phyloP scores from a whole-genome alignment of 2,329 filamentous ascomycete species.

The Calonectria henricotiae region DNA sequence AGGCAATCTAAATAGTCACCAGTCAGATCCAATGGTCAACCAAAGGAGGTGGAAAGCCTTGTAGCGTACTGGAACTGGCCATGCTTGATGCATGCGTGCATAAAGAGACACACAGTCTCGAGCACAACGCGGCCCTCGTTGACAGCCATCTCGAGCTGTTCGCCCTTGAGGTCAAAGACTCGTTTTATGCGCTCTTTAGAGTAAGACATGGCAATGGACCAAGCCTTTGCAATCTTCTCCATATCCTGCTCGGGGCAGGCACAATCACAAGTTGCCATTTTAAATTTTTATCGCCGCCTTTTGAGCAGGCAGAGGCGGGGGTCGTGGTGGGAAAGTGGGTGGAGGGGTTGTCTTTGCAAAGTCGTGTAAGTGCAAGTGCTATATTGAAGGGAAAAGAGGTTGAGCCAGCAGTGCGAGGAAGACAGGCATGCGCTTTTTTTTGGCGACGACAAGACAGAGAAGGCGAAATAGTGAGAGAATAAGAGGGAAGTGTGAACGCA shows the following conservation, averaged over 20 bases:
- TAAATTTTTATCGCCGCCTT: not conserved
- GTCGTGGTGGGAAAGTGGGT: conserved; percentile 12
- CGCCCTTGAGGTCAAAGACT: conserved; percentile 55
- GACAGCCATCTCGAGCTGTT: conserved; percentile 55
- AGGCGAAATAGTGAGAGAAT: not conserved
- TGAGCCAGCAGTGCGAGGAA: not conserved
- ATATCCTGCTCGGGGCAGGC: conserved; percentile 54
- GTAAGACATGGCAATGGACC: conserved; percentile 59
- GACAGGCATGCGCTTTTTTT: not conserved
- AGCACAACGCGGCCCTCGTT: conserved; percentile 57
- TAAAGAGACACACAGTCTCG: conserved; percentile 61
- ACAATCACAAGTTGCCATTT: conserved; percentile 48
- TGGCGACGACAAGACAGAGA: not conserved
- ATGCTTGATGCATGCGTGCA: conserved; percentile 59
- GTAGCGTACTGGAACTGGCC: conserved; percentile 58
- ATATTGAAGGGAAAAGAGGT: not conserved
- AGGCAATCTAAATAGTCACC: conserved; percentile 52
- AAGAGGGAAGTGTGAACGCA: not conserved
- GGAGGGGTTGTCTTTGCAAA: conserved; percentile 15
- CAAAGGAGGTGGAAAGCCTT: not conserved
- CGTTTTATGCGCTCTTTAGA: conserved; percentile 57
- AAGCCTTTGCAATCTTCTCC: conserved; percentile 58
- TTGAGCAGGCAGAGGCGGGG: not conserved
- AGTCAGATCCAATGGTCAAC: conserved; percentile 14
- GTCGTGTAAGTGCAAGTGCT: not conserved